A percentile compares a stretch with the other conserved stretches of the same genome.
Conservation (phyloP, 768 basidiomycete species). For the Tricholoma flavovirens region DNA sequence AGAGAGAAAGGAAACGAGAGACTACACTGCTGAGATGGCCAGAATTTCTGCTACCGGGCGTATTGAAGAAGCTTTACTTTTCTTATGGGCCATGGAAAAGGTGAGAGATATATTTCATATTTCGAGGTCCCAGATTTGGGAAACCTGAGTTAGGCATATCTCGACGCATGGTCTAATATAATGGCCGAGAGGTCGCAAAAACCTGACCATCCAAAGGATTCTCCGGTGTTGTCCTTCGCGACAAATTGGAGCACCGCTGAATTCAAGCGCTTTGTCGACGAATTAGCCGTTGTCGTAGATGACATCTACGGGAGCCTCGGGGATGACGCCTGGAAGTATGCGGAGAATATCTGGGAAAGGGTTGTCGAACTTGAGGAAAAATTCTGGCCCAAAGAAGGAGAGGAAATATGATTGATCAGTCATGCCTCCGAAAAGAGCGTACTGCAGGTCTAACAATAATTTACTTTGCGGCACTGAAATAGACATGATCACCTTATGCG, state of each 20-base stretch:
- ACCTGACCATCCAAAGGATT: constrained; percentile 3
- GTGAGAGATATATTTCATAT: constrained; percentile 24
- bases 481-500: background rate
- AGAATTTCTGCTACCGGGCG: constrained; percentile 39
- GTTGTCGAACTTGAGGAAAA: constrained; percentile 51
- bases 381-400: constrained; percentile 15
- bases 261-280: constrained; percentile 48
- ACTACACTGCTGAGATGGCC: constrained; percentile 70
- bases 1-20: constrained; percentile 55
- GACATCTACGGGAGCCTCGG: constrained; percentile 32
- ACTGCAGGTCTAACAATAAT: background rate
- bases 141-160: constrained; percentile 45
- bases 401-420: too few species aligned
- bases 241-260: constrained; percentile 57
- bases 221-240: constrained; percentile 44
- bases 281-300: constrained; percentile 44
- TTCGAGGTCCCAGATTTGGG: background rate
- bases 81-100: constrained; percentile 79
- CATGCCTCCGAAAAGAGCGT: background rate
- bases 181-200: constrained; percentile 9
- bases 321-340: constrained; percentile 28
- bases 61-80: constrained; percentile 59
- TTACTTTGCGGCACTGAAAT: background rate
- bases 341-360: constrained; percentile 50
- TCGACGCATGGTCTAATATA: constrained; percentile 54